These are phyloP conservation scores for Schizopora paradoxa DNA, from an alignment of 1,284 basidiomycete genomes.

Conservation along the genomic window DNA sequence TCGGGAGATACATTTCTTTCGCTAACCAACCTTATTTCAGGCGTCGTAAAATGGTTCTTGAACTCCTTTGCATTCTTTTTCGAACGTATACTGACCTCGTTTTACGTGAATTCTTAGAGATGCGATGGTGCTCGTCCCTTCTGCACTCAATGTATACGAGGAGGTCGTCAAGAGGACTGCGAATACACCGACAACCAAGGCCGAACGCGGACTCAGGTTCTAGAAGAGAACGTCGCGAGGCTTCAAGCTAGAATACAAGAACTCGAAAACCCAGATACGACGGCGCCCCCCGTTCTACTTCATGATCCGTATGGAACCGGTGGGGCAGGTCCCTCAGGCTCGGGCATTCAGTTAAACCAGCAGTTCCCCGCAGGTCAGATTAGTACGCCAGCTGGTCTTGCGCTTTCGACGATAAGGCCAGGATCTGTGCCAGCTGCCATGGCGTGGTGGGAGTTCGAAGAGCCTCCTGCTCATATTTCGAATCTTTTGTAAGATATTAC, in stretches of 20 bases:
- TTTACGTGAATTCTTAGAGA: conserved; percentile 26
- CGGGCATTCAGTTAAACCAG: conserved; percentile 1
- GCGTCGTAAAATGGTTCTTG: conserved; percentile 36
- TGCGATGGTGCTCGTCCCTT: conserved; percentile 37
- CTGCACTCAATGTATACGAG: conserved; percentile 34
- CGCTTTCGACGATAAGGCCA: conserved; percentile 3
- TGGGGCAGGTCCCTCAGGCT: conserved; percentile 4
- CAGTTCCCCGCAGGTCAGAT: background rate
- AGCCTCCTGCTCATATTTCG: conserved; percentile 19
- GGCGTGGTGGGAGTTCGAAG: conserved; percentile 19
- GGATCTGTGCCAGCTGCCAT: background rate
- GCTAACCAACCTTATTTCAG: conserved; percentile 22
- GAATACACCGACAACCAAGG: conserved; percentile 36
- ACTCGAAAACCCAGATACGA: conserved; percentile 30
- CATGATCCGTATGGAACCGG: conserved; percentile 28
- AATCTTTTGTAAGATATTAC: conserved; percentile 19
- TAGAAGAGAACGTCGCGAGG: conserved; percentile 35
- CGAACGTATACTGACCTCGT: background rate
- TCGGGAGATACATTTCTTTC: background rate
- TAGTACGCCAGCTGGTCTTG: conserved; percentile 5
- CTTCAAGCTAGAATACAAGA: conserved; percentile 34
- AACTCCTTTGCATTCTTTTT: background rate
- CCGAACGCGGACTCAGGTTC: conserved; percentile 30
- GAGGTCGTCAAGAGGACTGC: conserved; percentile 33
- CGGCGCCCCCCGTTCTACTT: conserved; percentile 25